Base-by-base conservation (phyloP, 805 yeast species). In the Brettanomyces sp. region DNA sequence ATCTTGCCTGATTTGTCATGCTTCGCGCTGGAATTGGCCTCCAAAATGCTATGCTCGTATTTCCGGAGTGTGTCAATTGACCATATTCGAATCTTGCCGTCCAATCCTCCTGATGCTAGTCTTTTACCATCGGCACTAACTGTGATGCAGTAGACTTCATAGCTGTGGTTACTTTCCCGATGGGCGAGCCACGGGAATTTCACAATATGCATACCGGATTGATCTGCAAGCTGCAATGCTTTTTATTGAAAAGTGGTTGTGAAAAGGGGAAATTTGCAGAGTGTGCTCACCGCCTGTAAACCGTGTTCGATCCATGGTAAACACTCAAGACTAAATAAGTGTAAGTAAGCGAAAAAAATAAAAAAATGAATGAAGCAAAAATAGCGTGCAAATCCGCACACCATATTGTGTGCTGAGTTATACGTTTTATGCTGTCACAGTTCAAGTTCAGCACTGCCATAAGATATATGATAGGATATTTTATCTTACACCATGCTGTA, bases 41-140 rank as follows among this genome's bases (percentile, higher is more conserved):
- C 8, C 51, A 32, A 52, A 14, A 47, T 42, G 5, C 14, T n/a
- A 6, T 46, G 51, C 3, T 48, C 47, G 53, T 72, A 79, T 38
- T 70, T 65, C 11, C 66, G 54, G 7, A 84, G 70, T 9, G 83
- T 75, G 4, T 69, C 73, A 6, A 79, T 67, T 11, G 83, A 80
- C 99, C 99, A 91, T 41, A 91, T 84, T 51, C 91, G 76, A 39
- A 93, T 88, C 54, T 87, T 88, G 0, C 98, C 96, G 65, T 91
- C 91, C 36, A 85, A 65, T 1, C 98, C 99, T 14, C 98, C 99
- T 1, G 97, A 82, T 1, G 97, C 99, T 24, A 91, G 62, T 46
- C 96, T 68, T 41, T 79, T 63, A 1, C 96, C 96, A 65, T 88
- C 95, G 0, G 87, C 78, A 50, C 86, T 82, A 3, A 86, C 82